Base-by-base conservation (phyloP, 2,329 filamentous ascomycete species). In the Pestalotiopsis sp. region DNA sequence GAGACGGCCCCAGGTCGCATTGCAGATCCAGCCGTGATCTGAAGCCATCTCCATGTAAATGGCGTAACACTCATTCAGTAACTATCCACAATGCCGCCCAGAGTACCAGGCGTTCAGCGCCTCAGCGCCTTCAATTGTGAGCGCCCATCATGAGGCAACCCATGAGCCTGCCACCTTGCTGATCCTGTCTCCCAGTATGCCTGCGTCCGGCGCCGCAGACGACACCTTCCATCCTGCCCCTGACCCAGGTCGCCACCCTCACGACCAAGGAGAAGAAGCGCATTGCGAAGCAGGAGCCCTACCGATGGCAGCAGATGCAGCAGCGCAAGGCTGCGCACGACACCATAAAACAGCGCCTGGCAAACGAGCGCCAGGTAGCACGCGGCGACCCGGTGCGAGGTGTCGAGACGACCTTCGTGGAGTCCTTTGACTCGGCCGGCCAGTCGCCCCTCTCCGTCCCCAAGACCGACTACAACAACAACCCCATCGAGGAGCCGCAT, bases 291-390 rank as follows among this genome's bases (percentile, higher is more conserved):
- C 88, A 89, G 77, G 94, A 98, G 75, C 94, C 94, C 0, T 98
- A 97, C 78, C 86, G 91, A 69, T 88, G 92, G 81, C 92, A 92
- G 3, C 93, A 97, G 80, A 91, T 93, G 39, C 89, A 92, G 75
- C 93, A 94, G 78, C 91, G 93, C 71, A 97, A 95, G 81, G 90
- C 92, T 12, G 93, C 92, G 73, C 97, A 97, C 77, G 79, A 95
- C 60, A 88, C 92, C 76, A 90, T 93, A 65, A 93, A 92, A 75
- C 85, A 88, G 71, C 89, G 90, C 71, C 87, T 98, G 67, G 80
- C 89, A 70, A 83, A 88, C 71, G 84, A 90, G 77, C 90, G 93
- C 69, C 85, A 88, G 69, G 85, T 85, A 61, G 85, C 86, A 60
- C 85, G 91, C 72, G 95, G 95, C 64, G 89, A 97, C 79, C 93